A percentile compares a stretch with the other conserved stretches of the same genome.
Evolutionary conservation across 2,329 filamentous ascomycete species (phyloP).

Genomic region (Exutisphaerella laricina): DNA sequence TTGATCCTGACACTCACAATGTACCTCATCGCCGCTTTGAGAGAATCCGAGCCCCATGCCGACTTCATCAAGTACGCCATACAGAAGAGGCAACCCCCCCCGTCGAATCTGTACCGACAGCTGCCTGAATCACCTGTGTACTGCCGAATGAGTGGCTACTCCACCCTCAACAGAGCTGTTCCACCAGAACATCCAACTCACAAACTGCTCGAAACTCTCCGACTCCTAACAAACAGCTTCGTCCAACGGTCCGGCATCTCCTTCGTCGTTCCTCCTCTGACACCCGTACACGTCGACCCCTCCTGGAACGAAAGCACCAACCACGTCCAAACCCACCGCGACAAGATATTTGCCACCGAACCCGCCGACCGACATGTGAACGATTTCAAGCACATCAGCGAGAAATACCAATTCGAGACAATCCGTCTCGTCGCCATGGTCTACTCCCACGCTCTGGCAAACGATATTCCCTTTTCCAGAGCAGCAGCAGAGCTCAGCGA

Average conservation of each 20-base stretch:
- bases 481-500: constrained; percentile 14
- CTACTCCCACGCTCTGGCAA: constrained; percentile 26
- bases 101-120: constrained; percentile 8
- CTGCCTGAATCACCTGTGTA: constrained; percentile 22
- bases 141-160: constrained; percentile 14
- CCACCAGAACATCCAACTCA: constrained; percentile 13
- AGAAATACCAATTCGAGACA: constrained; percentile 27
- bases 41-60: constrained; percentile 19
- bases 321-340: constrained; percentile 5
- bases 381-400: constrained; percentile 13
- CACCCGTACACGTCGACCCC: constrained; percentile 4
- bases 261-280: constrained; percentile 6
- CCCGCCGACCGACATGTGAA: constrained; percentile 7
- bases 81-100: constrained; percentile 5
- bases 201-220: constrained; percentile 15
- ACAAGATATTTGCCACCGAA: constrained; percentile 17
- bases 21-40: constrained; percentile 21
- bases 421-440: constrained; percentile 25
- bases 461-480: constrained; percentile 22
- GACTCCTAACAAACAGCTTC: constrained; percentile 17
- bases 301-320: constrained; percentile 9
- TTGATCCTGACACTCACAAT: constrained; percentile 24
- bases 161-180: constrained; percentile 13
- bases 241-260: constrained; percentile 5
- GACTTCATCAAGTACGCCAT: constrained; percentile 16